Base-by-base conservation (phyloP, 495 filamentous ascomycete species). In the Parathielavia appendiculata region DNA sequence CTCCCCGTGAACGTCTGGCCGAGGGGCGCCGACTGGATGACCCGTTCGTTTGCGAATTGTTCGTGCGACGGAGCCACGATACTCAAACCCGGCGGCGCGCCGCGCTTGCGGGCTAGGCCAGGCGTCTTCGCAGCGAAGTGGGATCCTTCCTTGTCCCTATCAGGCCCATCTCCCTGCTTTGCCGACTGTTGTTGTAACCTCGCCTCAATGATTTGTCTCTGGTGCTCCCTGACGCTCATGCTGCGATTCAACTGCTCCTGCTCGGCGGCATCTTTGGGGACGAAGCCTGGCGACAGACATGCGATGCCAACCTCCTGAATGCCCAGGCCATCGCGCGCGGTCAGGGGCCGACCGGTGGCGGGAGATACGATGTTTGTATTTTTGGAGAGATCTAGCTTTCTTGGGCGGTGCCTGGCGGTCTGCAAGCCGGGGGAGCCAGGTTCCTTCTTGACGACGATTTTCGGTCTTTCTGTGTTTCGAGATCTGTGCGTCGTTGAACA, bases 61-160 rank as follows among this genome's bases (percentile, higher is more conserved):
- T 92, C 84, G 61, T 95, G 91, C n/a, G 92, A 90, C 0, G 93
- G 93, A 16, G 93, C 90, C n/a, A 92, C 88, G 60, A 98, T 98
- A 53, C 91, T 93, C 51, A 98, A 75, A 50, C 92, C 92, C 16
- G 90, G 89, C 41, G 93, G 92, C 39, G 91, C 87, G 63, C 81
- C 92, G 81, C 81, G 91, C 80, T 73, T 84, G 76, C 66, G 84
- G 75, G 77, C 80, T 64, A 73, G 65, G 62, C 81, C 78, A 34
- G 86, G 85, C 20, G 85, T 86, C 69, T 87, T 92, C 41, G 83
- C 79, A 39, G 81, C 74, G 49, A 78, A 83, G 51, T 79, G 76
- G 57, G 64, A 66, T 48, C 86, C 81, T 22, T 81, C 76, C 70
- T 78, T 68, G 65, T 77, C 67, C 75, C 75, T 79, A 38, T 74